phyloP scores from a whole-genome alignment of 1,284 basidiomycete species.

The Boletus sp. region DNA sequence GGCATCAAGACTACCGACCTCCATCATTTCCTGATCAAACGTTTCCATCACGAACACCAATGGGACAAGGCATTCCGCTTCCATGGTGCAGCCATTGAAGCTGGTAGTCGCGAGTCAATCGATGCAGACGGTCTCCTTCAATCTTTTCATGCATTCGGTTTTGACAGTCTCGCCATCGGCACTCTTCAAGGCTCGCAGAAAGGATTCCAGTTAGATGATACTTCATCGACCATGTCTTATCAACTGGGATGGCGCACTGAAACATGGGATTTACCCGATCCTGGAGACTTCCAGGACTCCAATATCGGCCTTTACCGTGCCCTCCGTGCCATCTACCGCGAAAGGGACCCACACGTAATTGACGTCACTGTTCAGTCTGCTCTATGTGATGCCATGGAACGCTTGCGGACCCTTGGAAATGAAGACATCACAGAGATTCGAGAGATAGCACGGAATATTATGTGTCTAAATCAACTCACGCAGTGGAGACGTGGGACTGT shows the following conservation, averaged over 20 bases:
- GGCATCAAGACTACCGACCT: constrained; percentile 80
- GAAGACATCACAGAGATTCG: constrained; percentile 78
- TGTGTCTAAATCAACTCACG: constrained; percentile 74
- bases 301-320: constrained; percentile 73
- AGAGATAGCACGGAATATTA: constrained; percentile 60
- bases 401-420: constrained; percentile 62
- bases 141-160: constrained; percentile 84
- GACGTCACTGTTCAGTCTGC: constrained; percentile 47
- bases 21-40: constrained; percentile 72
- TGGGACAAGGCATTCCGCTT: constrained; percentile 90
- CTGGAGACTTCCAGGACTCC: constrained; percentile 39
- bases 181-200: constrained; percentile 47
- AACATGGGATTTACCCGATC: constrained; percentile 87
- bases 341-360: constrained; percentile 53
- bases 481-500: constrained; percentile 46
- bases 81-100: constrained; percentile 81
- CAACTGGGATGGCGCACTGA: constrained; percentile 86
- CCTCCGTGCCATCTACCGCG: constrained; percentile 73
- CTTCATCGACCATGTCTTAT: constrained; percentile 59
- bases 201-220: constrained; percentile 31
- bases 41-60: constrained; percentile 88
- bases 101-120: constrained; percentile 37
- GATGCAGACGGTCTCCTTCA: constrained; percentile 60
- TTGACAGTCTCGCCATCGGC: constrained; percentile 73
- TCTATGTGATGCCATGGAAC: constrained; percentile 58